Evolutionary conservation across 441 rosid species (phyloP).

Genomic region (Bruguiera hainesii): DNA sequence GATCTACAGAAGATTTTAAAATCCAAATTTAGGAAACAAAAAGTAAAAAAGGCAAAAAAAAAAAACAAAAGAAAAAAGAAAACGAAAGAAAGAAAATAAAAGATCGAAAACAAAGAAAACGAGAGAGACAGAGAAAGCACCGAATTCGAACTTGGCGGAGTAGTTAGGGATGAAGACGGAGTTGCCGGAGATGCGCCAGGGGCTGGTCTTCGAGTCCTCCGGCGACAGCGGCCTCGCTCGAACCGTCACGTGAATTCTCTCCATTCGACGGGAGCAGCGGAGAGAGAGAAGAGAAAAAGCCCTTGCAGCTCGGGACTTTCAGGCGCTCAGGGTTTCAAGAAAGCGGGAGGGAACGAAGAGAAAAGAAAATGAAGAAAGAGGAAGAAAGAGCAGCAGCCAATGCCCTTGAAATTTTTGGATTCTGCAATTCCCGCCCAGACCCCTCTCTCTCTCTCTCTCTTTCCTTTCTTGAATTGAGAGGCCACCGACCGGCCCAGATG

Average conservation of each 20-base stretch:
- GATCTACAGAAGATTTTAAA: conserved; percentile 34
- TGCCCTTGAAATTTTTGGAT: too few species aligned
- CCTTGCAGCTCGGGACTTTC: too few species aligned
- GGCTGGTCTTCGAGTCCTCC: conserved; percentile 75
- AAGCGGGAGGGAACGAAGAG: too few species aligned
- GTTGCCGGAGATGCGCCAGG: conserved; percentile 73
- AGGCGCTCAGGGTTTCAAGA: too few species aligned
- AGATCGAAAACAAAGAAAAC: neutral
- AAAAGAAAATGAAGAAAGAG: too few species aligned
- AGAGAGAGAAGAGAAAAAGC: too few species aligned
- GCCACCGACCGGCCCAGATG: too few species aligned
- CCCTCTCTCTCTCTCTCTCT: too few species aligned
- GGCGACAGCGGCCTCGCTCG: conserved; percentile 76
- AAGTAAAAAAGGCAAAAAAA: neutral
- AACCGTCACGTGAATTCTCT: conserved; percentile 82
- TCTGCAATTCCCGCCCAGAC: too few species aligned
- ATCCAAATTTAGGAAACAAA: neutral
- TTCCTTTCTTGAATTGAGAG: too few species aligned
- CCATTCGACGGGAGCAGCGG: conserved; percentile 39
- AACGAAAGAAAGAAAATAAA: neutral
- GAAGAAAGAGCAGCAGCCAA: too few species aligned
- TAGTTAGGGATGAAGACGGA: conserved; percentile 48
- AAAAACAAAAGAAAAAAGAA: neutral
- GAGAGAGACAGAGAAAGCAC: conserved; percentile 26
- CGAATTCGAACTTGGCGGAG: conserved; percentile 42